Conservation (phyloP, 805 yeast genomes). For the Starmerella sp. region DNA sequence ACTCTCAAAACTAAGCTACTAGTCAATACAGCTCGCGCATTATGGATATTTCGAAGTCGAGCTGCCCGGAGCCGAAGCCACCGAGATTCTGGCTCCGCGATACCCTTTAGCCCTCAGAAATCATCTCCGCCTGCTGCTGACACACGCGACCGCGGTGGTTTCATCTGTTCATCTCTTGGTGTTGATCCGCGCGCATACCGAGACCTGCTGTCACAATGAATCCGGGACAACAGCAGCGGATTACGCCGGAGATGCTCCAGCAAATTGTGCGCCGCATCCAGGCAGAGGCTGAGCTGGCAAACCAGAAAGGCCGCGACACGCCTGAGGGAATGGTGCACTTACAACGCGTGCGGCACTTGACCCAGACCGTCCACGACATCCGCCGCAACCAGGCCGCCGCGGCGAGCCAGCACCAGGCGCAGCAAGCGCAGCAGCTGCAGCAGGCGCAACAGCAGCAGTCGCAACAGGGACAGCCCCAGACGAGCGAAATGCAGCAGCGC, state of each 20-base stretch:
- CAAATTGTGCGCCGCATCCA: slow-evolving; percentile 26
- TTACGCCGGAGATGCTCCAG: slow-evolving; percentile 19
- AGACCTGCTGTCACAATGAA: not conserved
- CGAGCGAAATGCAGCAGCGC: not conserved
- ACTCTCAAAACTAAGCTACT: too few relatives aligned
- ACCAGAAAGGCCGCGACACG: slow-evolving; percentile 24
- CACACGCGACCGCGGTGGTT: not conserved
- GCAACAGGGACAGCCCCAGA: not conserved
- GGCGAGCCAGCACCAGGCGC: slow-evolving; percentile 17
- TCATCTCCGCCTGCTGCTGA: not conserved
- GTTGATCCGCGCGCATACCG: too few relatives aligned
- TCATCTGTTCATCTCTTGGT: too few relatives aligned
- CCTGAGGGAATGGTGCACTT: slow-evolving; percentile 27
- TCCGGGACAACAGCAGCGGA: slow-evolving; percentile 4
- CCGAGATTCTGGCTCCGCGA: not conserved
- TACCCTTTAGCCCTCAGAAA: not conserved
- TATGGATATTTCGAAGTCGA: too few relatives aligned
- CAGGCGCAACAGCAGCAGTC: not conserved
- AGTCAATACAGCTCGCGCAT: too few relatives aligned
- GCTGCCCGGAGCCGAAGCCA: too few relatives aligned
- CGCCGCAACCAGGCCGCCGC: slow-evolving; percentile 17
- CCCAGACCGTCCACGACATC: slow-evolving; percentile 18
- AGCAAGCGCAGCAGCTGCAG: slow-evolving; percentile 7
- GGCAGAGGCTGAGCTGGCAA: slow-evolving; percentile 23
- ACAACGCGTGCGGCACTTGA: slow-evolving; percentile 26